Percentiles rank a stretch among this genome's conserved stretches.
phyloP scores from a whole-genome alignment of 2,329 filamentous ascomycete species.

The Pseudocercospora ulei region DNA sequence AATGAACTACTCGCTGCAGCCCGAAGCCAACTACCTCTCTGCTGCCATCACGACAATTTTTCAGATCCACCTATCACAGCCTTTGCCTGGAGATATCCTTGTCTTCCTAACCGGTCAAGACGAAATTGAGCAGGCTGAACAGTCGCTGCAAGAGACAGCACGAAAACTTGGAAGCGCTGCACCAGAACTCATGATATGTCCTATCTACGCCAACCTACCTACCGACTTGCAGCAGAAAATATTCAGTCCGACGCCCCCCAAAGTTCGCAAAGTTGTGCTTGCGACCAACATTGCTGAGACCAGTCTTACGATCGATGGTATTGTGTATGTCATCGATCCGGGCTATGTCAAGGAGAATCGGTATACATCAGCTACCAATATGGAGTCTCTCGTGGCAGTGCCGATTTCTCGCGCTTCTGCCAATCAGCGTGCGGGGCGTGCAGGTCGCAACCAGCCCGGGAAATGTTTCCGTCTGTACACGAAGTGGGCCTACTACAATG shows the following conservation, averaged over 20 bases:
- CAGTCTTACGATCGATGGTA: conserved; percentile 87
- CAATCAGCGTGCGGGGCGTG: conserved; percentile 84
- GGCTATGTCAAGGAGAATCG: conserved; percentile 94
- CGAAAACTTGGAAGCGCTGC: conserved; percentile 76
- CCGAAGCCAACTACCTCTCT: conserved; percentile 86
- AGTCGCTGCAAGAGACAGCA: conserved; percentile 73
- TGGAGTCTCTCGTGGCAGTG: conserved; percentile 83
- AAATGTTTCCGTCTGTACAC: conserved; percentile 93
- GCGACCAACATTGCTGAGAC: conserved; percentile 98
- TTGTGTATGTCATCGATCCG: conserved; percentile 90
- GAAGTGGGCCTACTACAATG: conserved; percentile 77
- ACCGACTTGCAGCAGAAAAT: conserved; percentile 87
- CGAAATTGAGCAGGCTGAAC: conserved; percentile 82
- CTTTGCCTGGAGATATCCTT: conserved; percentile 69
- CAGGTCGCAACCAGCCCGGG: conserved; percentile 81
- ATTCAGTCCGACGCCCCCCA: conserved; percentile 81
- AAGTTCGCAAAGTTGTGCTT: conserved; percentile 79
- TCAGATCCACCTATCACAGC: conserved; percentile 83
- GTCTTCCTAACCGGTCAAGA: conserved; percentile 95
- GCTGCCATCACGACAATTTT: conserved; percentile 89
- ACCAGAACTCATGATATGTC: conserved; percentile 78
- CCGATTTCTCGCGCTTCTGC: conserved; percentile 86
- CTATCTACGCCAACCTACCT: conserved; percentile 88
- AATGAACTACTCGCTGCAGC: conserved; percentile 79
- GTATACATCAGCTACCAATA: conserved; percentile 82